Conservation (phyloP, 1,139 yeast species). For the Magnusiomyces tetraspermus region DNA sequence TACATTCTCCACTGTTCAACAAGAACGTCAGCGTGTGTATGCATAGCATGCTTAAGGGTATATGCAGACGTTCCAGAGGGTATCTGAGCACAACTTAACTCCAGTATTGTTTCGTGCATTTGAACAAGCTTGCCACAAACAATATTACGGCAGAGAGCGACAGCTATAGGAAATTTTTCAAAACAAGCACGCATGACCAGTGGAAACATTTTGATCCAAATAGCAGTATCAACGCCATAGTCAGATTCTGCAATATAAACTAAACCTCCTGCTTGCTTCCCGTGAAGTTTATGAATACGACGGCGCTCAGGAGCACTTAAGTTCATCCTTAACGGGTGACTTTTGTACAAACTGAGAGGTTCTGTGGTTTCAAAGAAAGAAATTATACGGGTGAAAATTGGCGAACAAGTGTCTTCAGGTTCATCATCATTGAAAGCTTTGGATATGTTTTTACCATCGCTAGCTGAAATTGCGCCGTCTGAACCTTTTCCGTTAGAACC, state of each 20-base stretch:
- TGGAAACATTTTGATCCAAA: constrained; percentile 89
- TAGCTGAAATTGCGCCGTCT: constrained; percentile 47
- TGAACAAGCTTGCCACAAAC: constrained; percentile 85
- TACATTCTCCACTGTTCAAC: constrained; percentile 86
- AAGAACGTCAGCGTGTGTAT: constrained; percentile 57
- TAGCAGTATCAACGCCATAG: constrained; percentile 88
- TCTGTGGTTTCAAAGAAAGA: constrained; percentile 67
- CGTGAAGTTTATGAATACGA: constrained; percentile 54
- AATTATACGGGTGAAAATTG: constrained; percentile 63
- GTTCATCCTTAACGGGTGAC: constrained; percentile 43
- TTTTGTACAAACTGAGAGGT: constrained; percentile 49
- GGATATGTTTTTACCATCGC: background rate
- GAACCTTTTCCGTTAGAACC: constrained; percentile 5
- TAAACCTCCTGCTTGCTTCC: constrained; percentile 53
- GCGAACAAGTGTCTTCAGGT: background rate
- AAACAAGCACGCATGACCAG: constrained; percentile 61
- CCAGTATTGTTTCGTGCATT: constrained; percentile 70
- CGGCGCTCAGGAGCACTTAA: constrained; percentile 76
- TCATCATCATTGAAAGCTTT: background rate
- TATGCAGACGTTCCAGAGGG: constrained; percentile 18
- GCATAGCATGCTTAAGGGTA: constrained; percentile 28
- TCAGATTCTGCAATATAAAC: constrained; percentile 78
- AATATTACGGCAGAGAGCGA: constrained; percentile 86
- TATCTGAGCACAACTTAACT: constrained; percentile 44
- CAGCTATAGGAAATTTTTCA: constrained; percentile 81